Base-by-base conservation (phyloP, 768 basidiomycete genomes). In the Hemileccinum impolitum region DNA sequence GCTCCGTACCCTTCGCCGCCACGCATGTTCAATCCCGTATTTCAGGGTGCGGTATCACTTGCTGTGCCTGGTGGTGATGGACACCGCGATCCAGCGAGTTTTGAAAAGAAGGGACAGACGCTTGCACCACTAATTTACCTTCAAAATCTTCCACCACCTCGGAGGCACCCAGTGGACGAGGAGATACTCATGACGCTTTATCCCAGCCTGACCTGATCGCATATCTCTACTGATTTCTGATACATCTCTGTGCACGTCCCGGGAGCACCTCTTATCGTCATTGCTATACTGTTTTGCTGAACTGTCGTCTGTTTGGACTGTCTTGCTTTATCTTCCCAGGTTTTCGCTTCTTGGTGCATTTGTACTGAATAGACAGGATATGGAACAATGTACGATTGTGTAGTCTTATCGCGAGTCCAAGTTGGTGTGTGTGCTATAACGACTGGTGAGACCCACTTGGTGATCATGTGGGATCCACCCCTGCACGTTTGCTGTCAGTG, bases 151-250 rank as follows among this genome's bases (percentile, higher is more conserved):
- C 75, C 83, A 15, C 82, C 81, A 14, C 77, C 76, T 15, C 76
- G 78, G 45, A 78, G 87, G 40, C 86, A 88, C 61, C 82, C 84
- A 3, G 63, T 84, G 45, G 87, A 89, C 60, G 84, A 87, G 64
- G 76, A 80, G 61, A 81, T 82, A 6, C 70, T 89, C 43, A 84
- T 84, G 74, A 77, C 78, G 2, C 78, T 84, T 53, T 66, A 58
- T 35, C 66, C 74, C 49, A 64, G 58, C 15, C 34, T 66, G 48
- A 56, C 61, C 39, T 67, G 56, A 70, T 39, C 57, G 9, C 28
- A 2, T 38, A 48, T 47, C 13, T 50, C 8, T 30, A 6, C 26
- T 23, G 23, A 40, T 39, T 48, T 51, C 57, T 30, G 43, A 61
- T 44, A 25, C 45, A 37, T 50, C 36, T 39, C 42, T 45, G 48